Percentiles rank a stretch among this genome's conserved stretches.
These are phyloP conservation scores for Aspergillus unguis DNA, from an alignment of 2,329 filamentous ascomycete genomes.

Conservation along the genomic window DNA sequence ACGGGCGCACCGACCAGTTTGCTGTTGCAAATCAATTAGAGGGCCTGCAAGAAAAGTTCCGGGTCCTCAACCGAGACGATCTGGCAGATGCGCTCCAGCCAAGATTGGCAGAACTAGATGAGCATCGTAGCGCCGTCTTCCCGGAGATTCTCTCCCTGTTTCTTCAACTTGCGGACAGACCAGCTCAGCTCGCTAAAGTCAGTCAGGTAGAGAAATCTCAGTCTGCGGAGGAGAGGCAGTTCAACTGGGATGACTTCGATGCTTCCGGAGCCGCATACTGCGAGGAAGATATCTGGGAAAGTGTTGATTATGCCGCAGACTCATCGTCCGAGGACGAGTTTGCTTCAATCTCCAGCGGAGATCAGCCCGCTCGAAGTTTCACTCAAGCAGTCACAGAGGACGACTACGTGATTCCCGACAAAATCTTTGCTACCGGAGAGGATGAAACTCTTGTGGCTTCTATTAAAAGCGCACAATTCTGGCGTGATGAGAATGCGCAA, in stretches of 20 bases:
- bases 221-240: conserved; percentile 45
- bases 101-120: conserved; percentile 59
- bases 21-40: conserved; percentile 63
- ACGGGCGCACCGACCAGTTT: conserved; percentile 71
- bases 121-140: conserved; percentile 59
- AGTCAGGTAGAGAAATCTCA: conserved; percentile 59
- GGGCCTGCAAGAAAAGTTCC: conserved; percentile 82
- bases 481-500: conserved; percentile 35
- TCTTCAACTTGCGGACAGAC: conserved; percentile 76
- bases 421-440: conserved; percentile 30
- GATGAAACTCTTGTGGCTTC: conserved; percentile 35
- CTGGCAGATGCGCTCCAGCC: conserved; percentile 66
- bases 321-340: conserved; percentile 43
- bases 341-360: conserved; percentile 32
- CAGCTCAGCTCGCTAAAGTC: conserved; percentile 66
- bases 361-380: conserved; percentile 26
- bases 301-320: conserved; percentile 37
- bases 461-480: conserved; percentile 49
- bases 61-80: conserved; percentile 72
- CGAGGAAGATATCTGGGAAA: conserved; percentile 42
- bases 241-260: conserved; percentile 79
- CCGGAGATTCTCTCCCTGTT: conserved; percentile 78
- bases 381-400: conserved; percentile 29
- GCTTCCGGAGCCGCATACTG: conserved; percentile 68
- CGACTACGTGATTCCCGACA: conserved; percentile 34